Evolutionary conservation across 1,284 basidiomycete species (phyloP).

Genomic region (Ganoderma sinense): DNA sequence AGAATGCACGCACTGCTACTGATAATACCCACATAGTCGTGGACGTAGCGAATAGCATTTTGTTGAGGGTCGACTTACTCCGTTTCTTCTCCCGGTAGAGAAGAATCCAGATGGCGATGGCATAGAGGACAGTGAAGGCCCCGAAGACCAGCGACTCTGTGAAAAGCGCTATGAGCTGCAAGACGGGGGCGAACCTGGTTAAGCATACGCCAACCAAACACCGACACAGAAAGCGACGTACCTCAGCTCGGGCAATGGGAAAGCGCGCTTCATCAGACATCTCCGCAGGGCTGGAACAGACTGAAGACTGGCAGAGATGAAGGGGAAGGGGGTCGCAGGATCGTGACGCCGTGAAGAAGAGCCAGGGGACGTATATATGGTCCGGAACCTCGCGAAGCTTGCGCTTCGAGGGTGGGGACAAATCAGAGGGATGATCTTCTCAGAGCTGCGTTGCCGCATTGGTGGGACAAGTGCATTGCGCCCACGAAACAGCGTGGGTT

Average conservation of each 20-base stretch:
- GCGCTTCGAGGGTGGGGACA: not conserved
- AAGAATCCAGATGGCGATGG: conserved; percentile 31
- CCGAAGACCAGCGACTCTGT: conserved; percentile 31
- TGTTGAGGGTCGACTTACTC: conserved; percentile 22
- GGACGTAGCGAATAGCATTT: conserved; percentile 29
- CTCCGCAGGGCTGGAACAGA: conserved; percentile 13
- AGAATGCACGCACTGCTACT: conserved; percentile 17
- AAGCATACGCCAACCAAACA: not conserved
- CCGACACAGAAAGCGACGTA: not conserved
- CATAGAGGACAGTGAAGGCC: conserved; percentile 30
- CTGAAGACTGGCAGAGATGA: conserved; percentile 10
- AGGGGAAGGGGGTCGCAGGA: conserved; percentile 6
- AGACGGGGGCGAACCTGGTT: not conserved
- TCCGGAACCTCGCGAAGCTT: not conserved
- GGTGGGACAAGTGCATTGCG: not conserved
- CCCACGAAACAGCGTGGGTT: conserved; percentile 1
- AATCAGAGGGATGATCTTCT: not conserved
- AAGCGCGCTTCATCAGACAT: conserved; percentile 19
- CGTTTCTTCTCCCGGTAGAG: conserved; percentile 31
- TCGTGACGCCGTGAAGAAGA: not conserved
- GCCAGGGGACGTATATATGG: not conserved
- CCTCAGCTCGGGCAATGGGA: conserved; percentile 20
- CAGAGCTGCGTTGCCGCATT: not conserved
- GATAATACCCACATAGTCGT: conserved; percentile 28
- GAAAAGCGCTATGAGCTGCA: conserved; percentile 24